Conservation (phyloP, 2,329 filamentous ascomycete species). For the Phialophora verrucosa region DNA sequence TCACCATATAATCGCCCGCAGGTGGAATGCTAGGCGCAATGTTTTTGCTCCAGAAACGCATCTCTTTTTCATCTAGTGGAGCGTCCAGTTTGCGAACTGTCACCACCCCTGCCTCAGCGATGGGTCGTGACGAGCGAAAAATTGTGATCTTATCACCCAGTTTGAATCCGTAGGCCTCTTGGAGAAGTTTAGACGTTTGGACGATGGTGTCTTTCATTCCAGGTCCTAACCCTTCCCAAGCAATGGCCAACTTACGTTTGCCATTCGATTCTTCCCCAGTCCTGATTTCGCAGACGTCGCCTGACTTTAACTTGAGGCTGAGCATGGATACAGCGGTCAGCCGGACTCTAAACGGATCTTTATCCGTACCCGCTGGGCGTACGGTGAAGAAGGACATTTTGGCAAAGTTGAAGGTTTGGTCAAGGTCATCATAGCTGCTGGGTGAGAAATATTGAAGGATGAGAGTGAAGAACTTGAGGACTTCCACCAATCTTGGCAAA, state of each 20-base stretch:
- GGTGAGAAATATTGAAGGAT: not conserved
- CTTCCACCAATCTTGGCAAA: not conserved
- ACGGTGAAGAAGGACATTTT: slow-evolving; percentile 55
- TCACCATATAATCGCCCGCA: slow-evolving; percentile 45
- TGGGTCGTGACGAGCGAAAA: slow-evolving; percentile 55
- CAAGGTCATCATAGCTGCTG: not conserved
- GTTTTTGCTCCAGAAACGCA: slow-evolving; percentile 56
- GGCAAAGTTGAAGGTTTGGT: not conserved
- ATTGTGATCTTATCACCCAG: slow-evolving; percentile 73
- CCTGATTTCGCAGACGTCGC: slow-evolving; percentile 63
- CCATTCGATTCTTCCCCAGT: slow-evolving; percentile 4
- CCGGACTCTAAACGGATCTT: slow-evolving; percentile 65
- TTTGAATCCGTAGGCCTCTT: slow-evolving; percentile 73
- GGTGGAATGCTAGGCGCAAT: slow-evolving; percentile 57
- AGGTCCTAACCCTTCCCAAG: slow-evolving; percentile 66
- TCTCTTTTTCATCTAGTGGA: slow-evolving; percentile 43
- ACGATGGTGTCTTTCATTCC: slow-evolving; percentile 68
- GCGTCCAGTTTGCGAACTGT: slow-evolving; percentile 52
- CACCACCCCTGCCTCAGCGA: slow-evolving; percentile 64
- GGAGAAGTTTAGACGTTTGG: slow-evolving; percentile 74
- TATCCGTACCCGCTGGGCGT: slow-evolving; percentile 60
- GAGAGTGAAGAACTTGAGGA: not conserved
- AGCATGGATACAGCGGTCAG: slow-evolving; percentile 63
- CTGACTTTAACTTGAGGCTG: slow-evolving; percentile 60
- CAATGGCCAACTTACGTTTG: slow-evolving; percentile 53